phyloP scores from a whole-genome alignment of 1,139 yeast species.

The Pichia cactophila region DNA sequence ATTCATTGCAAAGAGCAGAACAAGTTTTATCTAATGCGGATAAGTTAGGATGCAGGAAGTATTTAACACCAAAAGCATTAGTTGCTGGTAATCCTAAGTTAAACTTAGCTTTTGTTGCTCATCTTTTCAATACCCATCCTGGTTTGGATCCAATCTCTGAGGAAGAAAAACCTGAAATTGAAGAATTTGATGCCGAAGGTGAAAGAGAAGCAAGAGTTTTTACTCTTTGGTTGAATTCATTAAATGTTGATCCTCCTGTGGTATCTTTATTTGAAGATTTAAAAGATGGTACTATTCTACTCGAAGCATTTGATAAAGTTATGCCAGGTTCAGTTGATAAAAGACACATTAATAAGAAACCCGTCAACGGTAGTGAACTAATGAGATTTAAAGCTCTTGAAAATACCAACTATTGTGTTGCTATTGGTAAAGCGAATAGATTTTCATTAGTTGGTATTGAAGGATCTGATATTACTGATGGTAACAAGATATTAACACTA shows the following conservation, averaged over 20 bases:
- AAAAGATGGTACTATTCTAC: conserved; percentile 81
- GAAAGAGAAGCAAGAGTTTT: conserved; percentile 99
- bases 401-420: conserved; percentile 93
- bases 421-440: conserved; percentile 83
- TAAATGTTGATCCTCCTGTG: conserved; percentile 93
- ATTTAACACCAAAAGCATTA: conserved; percentile 84
- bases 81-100: conserved; percentile 96
- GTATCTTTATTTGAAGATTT: conserved; percentile 88
- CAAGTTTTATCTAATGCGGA: conserved; percentile 82
- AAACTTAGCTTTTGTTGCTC: conserved; percentile 95
- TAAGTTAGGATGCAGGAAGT: conserved; percentile 84
- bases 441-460: conserved; percentile 96
- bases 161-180: conserved; percentile 78
- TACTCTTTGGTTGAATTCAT: conserved; percentile 92
- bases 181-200: conserved; percentile 98
- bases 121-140: conserved; percentile 91
- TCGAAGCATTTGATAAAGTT: conserved; percentile 94
- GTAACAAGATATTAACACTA: conserved; percentile 78
- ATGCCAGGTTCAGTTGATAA: conserved; percentile 85
- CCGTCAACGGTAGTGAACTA: conserved; percentile 61
- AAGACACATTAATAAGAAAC: conserved; percentile 77
- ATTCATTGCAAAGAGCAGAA: conserved; percentile 76
- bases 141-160: conserved; percentile 96
- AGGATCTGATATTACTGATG: conserved; percentile 96
- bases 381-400: conserved; percentile 92